Base-by-base conservation (phyloP, 257 asterid genomes). In the Rubia yunnanensis region DNA sequence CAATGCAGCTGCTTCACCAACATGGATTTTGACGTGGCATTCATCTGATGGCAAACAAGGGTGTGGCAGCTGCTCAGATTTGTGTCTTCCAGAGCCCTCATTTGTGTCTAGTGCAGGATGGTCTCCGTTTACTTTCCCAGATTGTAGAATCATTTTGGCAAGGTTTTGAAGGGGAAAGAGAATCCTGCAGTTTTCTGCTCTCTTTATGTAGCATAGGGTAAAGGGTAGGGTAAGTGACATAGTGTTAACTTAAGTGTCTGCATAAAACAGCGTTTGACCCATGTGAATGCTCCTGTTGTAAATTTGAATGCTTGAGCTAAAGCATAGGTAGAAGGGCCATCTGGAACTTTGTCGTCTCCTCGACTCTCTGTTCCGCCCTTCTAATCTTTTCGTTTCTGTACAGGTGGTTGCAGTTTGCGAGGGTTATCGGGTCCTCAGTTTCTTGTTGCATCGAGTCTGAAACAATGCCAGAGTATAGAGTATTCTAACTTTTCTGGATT, bases 231-330 rank as follows among this genome's bases (percentile, higher is more conserved):
- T 23, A 41, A 64, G 69, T 59, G 63, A 64, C 62, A 32, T 32
- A 64, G 48, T 32, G 34, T 2, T 23, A 35, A 65, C 27, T 50
- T 50, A 50, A 50, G 39, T 65, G 22, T 10, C 31, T 10, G 32
- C 49, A 49, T 10, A 17, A 38, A 65, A 44, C 14, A 18, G 52
- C 54, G 59, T 54, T 56, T 71, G 52, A 10, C 50, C 52, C 54
- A 64, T 63, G 36, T 64, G 53, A 34, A 35, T 71, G 66, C 54
- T 38, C 28, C 54, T 72, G 71, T 72, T 65, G 71, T 56, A 72
- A 64, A 71, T 56, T 44, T 65, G 56, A 30, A 49, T 65, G 60
- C 48, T 46, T 46, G 60, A 65, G 22, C 23, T 49, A 49, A 65
- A 65, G 14, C 46, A 30, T 63, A 26, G 67, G 46, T 63, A 38